phyloP scores from a whole-genome alignment of 2,329 filamentous ascomycete species.

The Paecilomyces niveus region DNA sequence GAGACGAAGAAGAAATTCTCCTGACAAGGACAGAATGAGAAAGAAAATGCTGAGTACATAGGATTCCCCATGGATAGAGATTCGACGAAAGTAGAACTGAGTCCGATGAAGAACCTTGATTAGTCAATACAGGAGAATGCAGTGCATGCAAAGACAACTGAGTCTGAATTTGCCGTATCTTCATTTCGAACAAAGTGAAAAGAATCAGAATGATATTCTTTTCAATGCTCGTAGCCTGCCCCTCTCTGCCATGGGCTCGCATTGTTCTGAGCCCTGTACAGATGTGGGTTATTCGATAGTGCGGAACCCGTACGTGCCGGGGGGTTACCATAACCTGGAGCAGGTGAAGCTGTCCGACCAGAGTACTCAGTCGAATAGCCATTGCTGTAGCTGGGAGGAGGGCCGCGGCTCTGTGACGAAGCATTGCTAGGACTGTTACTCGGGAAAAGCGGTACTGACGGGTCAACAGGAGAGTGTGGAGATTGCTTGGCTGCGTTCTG shows the following conservation, averaged over 20 bases:
- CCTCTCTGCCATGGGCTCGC: conserved; percentile 59
- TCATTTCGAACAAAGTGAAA: conserved; percentile 28
- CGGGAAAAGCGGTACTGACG: conserved; percentile 41
- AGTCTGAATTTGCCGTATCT: conserved; percentile 24
- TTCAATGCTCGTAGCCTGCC: conserved; percentile 55
- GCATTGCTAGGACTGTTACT: conserved; percentile 32
- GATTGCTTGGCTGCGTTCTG: conserved; percentile 27
- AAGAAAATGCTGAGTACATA: conserved; percentile 2
- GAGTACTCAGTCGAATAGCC: conserved; percentile 10
- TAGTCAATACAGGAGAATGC: conserved; percentile 10
- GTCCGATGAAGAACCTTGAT: background rate
- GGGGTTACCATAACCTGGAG: conserved; percentile 24
- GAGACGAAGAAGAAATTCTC: conserved; percentile 9
- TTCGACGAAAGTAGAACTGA: conserved; percentile 5
- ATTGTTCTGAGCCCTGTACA: conserved; percentile 45
- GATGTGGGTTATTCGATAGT: conserved; percentile 14
- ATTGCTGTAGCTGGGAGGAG: conserved; percentile 24
- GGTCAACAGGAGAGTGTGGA: conserved; percentile 43
- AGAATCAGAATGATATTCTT: conserved; percentile 12
- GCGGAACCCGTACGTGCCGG: conserved; percentile 25
- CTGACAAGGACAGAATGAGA: conserved; percentile 11
- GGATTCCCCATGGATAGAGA: conserved; percentile 5
- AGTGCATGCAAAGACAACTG: conserved; percentile 19
- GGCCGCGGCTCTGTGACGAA: conserved; percentile 32
- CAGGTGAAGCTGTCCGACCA: conserved; percentile 23